A percentile compares a stretch with the other conserved stretches of the same genome.
phyloP scores from a whole-genome alignment of 257 asterid species.

The Echites panduratus region DNA sequence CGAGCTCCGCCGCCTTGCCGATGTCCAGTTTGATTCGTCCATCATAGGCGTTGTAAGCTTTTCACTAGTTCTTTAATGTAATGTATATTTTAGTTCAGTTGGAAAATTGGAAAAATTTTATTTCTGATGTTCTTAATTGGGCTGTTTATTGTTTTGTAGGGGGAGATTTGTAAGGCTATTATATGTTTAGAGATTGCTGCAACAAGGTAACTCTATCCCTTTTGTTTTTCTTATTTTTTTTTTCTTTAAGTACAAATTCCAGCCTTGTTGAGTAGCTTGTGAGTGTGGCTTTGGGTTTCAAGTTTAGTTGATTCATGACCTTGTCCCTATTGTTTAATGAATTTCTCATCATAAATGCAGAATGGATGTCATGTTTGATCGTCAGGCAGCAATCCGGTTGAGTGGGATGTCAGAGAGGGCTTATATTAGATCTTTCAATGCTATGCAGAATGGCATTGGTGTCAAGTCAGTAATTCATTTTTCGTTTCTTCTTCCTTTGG shows the following conservation, averaged over 20 bases:
- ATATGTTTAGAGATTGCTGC: conserved; percentile 91
- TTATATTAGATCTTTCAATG: conserved; percentile 72
- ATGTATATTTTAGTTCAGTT: neutral
- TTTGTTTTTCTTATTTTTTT: neutral
- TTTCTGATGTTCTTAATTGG: neutral
- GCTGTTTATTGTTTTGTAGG: conserved; percentile 36
- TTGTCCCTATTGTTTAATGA: neutral
- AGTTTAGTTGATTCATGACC: neutral
- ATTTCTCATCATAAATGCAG: conserved; percentile 30
- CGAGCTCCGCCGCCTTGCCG: conserved; percentile 94
- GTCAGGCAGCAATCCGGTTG: conserved; percentile 61
- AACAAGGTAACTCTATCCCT: conserved; percentile 35
- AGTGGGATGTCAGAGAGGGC: conserved; percentile 94
- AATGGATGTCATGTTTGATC: conserved; percentile 71
- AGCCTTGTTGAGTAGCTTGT: neutral
- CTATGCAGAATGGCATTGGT: conserved; percentile 93
- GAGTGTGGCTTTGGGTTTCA: neutral
- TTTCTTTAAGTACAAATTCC: neutral
- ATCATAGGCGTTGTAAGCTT: conserved; percentile 70
- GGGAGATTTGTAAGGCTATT: conserved; percentile 94
- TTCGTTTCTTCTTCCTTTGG: neutral
- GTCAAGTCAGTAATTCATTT: conserved; percentile 48
- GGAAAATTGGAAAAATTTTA: neutral
- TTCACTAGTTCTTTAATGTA: neutral
- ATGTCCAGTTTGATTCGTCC: conserved; percentile 81